phyloP scores from a whole-genome alignment of 2,329 filamentous ascomycete species.

The Arthrobotrys sinensis region DNA sequence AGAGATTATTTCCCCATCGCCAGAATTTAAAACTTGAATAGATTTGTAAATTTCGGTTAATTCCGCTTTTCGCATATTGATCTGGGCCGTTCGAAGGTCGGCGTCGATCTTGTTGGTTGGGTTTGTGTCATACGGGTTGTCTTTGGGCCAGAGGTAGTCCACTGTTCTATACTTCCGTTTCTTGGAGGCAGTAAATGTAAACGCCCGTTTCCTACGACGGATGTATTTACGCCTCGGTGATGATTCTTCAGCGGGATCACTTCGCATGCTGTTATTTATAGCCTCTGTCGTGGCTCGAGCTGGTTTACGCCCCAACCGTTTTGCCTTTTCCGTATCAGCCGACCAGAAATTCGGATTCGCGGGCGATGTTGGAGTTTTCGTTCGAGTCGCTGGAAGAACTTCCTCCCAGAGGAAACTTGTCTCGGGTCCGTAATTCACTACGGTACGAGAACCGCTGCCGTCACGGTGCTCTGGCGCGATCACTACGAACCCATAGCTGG shows the following conservation, averaged over 20 bases:
- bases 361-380: conserved; percentile 11
- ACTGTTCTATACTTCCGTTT: conserved; percentile 68
- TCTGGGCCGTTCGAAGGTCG: conserved; percentile 75
- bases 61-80: conserved; percentile 76
- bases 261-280: conserved; percentile 30
- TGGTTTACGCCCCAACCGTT: conserved; percentile 37
- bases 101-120: conserved; percentile 75
- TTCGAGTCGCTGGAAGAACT: not conserved
- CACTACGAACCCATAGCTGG: conserved; percentile 85
- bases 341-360: conserved; percentile 38
- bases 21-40: conserved; percentile 73
- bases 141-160: conserved; percentile 64
- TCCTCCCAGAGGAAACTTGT: conserved; percentile 46
- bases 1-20: conserved; percentile 69
- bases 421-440: conserved; percentile 72
- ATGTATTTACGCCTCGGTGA: conserved; percentile 25
- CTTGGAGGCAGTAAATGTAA: conserved; percentile 60
- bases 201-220: conserved; percentile 10
- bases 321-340: conserved; percentile 22
- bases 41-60: conserved; percentile 76
- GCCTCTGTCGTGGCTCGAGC: conserved; percentile 33
- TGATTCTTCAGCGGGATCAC: conserved; percentile 26
- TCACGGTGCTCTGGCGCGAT: conserved; percentile 87
- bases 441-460: conserved; percentile 81
- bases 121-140: conserved; percentile 67